Conservation (phyloP, 768 basidiomycete species). For the Boletus patriciae region DNA sequence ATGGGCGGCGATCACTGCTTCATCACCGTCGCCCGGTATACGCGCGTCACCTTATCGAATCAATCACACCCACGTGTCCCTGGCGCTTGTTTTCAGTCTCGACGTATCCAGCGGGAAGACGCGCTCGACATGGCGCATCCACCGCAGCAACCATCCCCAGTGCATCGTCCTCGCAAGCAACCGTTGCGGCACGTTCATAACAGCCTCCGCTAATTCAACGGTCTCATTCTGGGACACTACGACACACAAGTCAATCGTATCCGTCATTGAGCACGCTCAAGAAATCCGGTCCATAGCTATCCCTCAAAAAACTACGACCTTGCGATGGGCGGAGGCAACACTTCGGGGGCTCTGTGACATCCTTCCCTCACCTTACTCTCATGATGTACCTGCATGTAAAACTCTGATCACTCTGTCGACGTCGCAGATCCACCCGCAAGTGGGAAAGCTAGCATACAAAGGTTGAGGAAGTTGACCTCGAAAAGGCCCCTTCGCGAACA, state of each 20-base stretch:
- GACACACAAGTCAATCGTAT: not conserved
- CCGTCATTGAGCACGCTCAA: not conserved
- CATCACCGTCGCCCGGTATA: not conserved
- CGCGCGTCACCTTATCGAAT: not conserved
- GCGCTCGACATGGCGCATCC: not conserved
- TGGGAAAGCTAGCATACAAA: no score
- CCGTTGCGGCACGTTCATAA: not conserved
- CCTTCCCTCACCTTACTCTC: not conserved
- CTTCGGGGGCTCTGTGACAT: not conserved
- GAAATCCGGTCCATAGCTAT: constrained; percentile 1
- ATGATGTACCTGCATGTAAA: not conserved
- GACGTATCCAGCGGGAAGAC: not conserved
- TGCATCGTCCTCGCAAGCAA: not conserved
- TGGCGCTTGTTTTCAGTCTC: not conserved
- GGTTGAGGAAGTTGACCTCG: no score
- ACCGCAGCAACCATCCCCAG: not conserved
- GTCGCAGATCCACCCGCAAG: no score
- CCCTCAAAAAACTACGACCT: not conserved
- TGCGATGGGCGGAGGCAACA: not conserved
- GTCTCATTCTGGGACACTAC: not conserved
- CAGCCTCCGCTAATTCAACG: not conserved
- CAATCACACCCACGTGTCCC: no score
- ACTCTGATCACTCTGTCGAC: not conserved
- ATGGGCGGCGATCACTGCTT: not conserved
- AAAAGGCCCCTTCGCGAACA: no score